Evolutionary conservation across 495 filamentous ascomycete species (phyloP).

Genomic region (Jackrogersella multiformis): DNA sequence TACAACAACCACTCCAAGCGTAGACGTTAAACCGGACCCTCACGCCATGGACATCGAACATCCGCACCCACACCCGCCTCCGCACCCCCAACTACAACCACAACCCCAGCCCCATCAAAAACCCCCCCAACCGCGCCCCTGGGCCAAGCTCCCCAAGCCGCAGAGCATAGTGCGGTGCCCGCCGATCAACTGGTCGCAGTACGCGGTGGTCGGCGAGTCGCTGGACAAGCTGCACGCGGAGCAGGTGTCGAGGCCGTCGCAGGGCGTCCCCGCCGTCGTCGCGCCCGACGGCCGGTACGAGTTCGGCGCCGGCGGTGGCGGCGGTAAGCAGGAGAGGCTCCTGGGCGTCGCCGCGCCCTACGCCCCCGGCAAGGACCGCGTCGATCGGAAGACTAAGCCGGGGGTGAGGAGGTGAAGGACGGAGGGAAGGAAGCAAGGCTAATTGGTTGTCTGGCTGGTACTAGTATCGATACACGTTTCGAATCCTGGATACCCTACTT

Average conservation of each 20-base stretch:
- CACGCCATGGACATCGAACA: no score
- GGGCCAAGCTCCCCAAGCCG: slow-evolving; percentile 69
- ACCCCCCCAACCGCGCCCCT: slow-evolving; percentile 36
- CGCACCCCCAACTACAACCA: background rate
- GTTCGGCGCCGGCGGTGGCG: slow-evolving; percentile 51
- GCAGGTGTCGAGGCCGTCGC: slow-evolving; percentile 70
- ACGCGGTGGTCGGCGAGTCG: slow-evolving; percentile 80
- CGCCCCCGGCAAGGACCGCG: slow-evolving; percentile 71
- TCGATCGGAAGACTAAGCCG: slow-evolving; percentile 64
- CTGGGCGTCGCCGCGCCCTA: slow-evolving; percentile 78
- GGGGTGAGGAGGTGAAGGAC: slow-evolving; percentile 46
- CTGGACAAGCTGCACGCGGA: slow-evolving; percentile 85
- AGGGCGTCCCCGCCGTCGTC: slow-evolving; percentile 61
- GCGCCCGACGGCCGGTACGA: slow-evolving; percentile 52
- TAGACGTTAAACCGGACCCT: slow-evolving; percentile 1
- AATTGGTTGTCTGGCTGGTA: no score
- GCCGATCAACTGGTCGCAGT: slow-evolving; percentile 90
- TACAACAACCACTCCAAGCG: background rate
- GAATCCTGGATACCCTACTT: background rate
- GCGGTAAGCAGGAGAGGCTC: slow-evolving; percentile 39
- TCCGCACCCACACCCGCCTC: no score
- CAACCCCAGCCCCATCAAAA: slow-evolving; percentile 3
- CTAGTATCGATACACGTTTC: background rate
- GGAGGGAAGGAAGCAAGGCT: no score
- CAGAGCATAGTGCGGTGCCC: slow-evolving; percentile 87